Evolutionary conservation across 2,329 filamentous ascomycete genomes (phyloP).

Genomic region (Amesomyces nigricolor): DNA sequence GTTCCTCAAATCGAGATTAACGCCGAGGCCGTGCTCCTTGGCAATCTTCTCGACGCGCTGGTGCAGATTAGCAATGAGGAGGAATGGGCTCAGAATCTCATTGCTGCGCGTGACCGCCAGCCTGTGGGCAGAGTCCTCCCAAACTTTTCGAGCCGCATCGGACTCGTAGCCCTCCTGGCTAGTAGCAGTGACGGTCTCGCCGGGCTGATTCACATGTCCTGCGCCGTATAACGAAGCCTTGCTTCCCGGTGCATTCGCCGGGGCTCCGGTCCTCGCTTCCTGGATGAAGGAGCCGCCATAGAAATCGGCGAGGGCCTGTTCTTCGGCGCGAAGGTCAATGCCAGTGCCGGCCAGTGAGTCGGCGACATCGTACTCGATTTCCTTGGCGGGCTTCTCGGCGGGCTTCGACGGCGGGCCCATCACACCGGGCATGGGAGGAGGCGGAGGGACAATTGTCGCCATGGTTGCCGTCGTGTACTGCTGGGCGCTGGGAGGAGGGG

Average conservation of each 20-base stretch:
- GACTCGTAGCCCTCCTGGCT: conserved; percentile 61
- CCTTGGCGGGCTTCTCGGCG: conserved; percentile 57
- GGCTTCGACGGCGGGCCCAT: conserved; percentile 59
- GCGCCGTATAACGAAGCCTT: conserved; percentile 58
- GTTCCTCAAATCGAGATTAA: conserved; percentile 53
- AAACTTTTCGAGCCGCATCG: conserved; percentile 51
- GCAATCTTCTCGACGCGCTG: conserved; percentile 54
- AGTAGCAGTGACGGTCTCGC: conserved; percentile 39
- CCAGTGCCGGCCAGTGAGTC: conserved; percentile 81
- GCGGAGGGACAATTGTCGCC: conserved; percentile 22
- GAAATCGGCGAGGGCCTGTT: conserved; percentile 69
- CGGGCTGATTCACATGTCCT: conserved; percentile 59
- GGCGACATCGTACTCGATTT: conserved; percentile 65
- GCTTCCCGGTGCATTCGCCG: conserved; percentile 49
- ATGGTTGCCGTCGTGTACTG: conserved; percentile 27
- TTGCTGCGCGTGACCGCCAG: conserved; percentile 57
- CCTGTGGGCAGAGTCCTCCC: conserved; percentile 55
- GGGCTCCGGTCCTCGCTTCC: conserved; percentile 49
- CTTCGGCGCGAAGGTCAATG: conserved; percentile 81
- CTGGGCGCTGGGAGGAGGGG: conserved; percentile 15
- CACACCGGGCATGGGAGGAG: conserved; percentile 27
- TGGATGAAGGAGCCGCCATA: conserved; percentile 44
- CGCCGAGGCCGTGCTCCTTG: conserved; percentile 49
- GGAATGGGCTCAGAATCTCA: conserved; percentile 68
- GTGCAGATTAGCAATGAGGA: conserved; percentile 58